Conservation (phyloP, 2,329 filamentous ascomycete genomes). For the Fusarium aywerte region DNA sequence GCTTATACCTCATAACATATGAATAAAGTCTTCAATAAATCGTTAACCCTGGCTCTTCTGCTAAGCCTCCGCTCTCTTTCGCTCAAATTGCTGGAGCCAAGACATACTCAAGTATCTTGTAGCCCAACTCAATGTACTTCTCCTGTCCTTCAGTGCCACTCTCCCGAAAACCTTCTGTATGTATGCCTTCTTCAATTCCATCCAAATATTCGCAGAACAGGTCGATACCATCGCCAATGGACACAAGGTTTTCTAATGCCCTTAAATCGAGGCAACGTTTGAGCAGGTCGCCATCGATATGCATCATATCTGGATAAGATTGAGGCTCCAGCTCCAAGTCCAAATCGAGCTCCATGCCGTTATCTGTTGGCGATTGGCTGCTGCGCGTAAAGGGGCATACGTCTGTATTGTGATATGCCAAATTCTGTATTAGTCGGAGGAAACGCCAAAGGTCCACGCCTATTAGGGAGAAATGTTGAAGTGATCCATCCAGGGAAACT, state of each 20-base stretch:
- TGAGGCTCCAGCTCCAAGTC: slow-evolving; percentile 50
- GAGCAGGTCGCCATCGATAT: slow-evolving; percentile 75
- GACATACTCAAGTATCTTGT: slow-evolving; percentile 65
- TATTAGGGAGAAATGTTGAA: slow-evolving; percentile 77
- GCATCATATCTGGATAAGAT: slow-evolving; percentile 61
- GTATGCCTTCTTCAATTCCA: slow-evolving; percentile 58
- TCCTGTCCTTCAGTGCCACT: slow-evolving; percentile 35
- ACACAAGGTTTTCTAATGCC: slow-evolving; percentile 57
- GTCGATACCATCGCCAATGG: slow-evolving; percentile 47
- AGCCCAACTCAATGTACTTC: slow-evolving; percentile 61
- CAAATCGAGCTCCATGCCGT: slow-evolving; percentile 29
- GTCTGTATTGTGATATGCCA: slow-evolving; percentile 62
- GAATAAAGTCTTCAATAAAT: no score
- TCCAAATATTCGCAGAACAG: slow-evolving; percentile 62
- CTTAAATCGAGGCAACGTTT: slow-evolving; percentile 62
- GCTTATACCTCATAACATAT: background rate
- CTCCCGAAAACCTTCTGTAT: slow-evolving; percentile 51
- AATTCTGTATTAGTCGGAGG: slow-evolving; percentile 77
- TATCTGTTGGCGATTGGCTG: slow-evolving; percentile 8
- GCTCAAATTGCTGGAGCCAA: slow-evolving; percentile 61
- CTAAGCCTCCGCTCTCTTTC: background rate
- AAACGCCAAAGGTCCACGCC: slow-evolving; percentile 71
- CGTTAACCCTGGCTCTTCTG: background rate
- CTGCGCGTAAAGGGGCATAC: slow-evolving; percentile 60
- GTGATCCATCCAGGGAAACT: slow-evolving; percentile 73